Evolutionary conservation across 176 grass and related monocot species (phyloP).

Genomic region (Carex pumila): DNA sequence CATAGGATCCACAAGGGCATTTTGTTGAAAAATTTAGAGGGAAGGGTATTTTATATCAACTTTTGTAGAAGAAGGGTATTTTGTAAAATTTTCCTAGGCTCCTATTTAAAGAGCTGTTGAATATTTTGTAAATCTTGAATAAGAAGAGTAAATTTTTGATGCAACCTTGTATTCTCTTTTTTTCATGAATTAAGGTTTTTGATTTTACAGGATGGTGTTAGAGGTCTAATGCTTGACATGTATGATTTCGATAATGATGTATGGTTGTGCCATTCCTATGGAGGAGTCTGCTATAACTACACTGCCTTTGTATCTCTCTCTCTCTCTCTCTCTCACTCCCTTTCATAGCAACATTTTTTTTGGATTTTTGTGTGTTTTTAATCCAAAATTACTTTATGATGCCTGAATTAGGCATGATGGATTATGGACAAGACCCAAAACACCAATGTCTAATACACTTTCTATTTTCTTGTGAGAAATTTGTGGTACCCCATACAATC

Average conservation of each 20-base stretch:
- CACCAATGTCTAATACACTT: constrained; percentile 8
- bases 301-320: constrained; percentile 54
- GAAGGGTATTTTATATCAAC: too few relatives aligned
- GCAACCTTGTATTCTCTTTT: background rate
- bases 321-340: background rate
- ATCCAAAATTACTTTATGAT: constrained; percentile 3
- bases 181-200: background rate
- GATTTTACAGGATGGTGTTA: constrained; percentile 49
- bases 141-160: background rate
- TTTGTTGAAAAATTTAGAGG: too few relatives aligned
- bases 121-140: background rate
- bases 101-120: background rate
- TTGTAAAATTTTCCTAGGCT: background rate
- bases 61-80: too few relatives aligned
- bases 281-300: constrained; percentile 40
- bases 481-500: background rate
- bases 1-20: too few relatives aligned
- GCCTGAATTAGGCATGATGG: background rate
- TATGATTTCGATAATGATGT: constrained; percentile 63
- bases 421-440: background rate
- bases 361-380: background rate
- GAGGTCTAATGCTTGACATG: constrained; percentile 66
- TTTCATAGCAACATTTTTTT: background rate
- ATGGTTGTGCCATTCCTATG: constrained; percentile 77
- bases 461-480: background rate